Evolutionary conservation across 2,329 filamentous ascomycete species (phyloP), one percentile per base, ranked within the genome.

Genomic region (Paramyrothecium sp.): DNA sequence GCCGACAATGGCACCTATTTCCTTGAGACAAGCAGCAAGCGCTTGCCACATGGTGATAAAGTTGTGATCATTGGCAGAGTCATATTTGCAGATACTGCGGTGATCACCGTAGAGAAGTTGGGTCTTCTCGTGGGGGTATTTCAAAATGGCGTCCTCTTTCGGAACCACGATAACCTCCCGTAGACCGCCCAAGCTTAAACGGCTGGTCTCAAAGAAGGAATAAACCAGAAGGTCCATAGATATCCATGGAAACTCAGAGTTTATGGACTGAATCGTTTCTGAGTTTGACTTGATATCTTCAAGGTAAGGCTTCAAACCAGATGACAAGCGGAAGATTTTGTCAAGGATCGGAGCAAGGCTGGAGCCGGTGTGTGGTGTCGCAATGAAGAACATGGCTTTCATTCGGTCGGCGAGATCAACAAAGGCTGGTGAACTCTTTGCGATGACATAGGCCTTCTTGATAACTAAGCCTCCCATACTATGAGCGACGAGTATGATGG

Each of bases 31-130:
- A 26, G 48, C 48, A 26, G 48, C 48, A 17, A 51, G 48, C n/a
- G 48, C 48, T 51, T 51, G 48, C 48, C 48, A 51, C n/a, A 51
- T 21, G n/a, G 48, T 51, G 22, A 51, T 51, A 22, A 22, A 51
- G 48, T 51, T 51, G n/a, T 21, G 48, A 26, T 51, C 48, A 5
- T 51, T 26, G 22, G 21, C 5, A 22, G 48, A 22, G 11, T 51
- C 48, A 26, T 22, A 51, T 22, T 51, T 51, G n/a, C 48, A 51
- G n/a, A 51, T 51, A n/a, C 48, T 51, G 11, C 48, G n/a, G 48
- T 51, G 48, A 26, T 51, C 48, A 20, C 48, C 48, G n/a, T 51
- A 51, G 13, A 51, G 48, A 11, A 51, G 10, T 26, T 51, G 48
- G 16, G 48, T 51, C 21, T 51, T 51, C 48, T 51, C 48, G n/a